Evolutionary conservation across 225 moss, liverwort and hornwort genomes (phyloP).

Genomic region (Pseudoscleropodium purum): DNA sequence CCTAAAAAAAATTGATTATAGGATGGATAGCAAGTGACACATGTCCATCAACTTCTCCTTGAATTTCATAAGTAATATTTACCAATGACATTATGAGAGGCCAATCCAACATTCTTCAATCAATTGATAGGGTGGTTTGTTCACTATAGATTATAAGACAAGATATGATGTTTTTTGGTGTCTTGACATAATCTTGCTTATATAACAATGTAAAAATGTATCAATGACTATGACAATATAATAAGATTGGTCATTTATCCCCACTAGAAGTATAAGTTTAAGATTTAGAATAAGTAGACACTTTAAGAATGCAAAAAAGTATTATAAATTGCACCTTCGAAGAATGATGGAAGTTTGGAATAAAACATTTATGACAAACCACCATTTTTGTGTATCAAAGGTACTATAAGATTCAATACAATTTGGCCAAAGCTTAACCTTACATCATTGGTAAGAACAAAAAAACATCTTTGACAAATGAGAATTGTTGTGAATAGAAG

Average conservation of each 20-base stretch:
- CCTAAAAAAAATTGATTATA: neutral
- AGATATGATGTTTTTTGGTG: neutral
- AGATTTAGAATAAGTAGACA: neutral
- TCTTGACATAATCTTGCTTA: neutral
- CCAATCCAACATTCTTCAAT: neutral
- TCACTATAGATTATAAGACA: neutral
- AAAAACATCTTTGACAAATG: accelerated
- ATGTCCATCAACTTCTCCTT: neutral
- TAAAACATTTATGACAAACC: neutral
- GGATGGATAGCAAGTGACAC: neutral
- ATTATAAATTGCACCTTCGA: neutral
- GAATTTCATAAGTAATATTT: neutral
- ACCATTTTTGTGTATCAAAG: neutral
- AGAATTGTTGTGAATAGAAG: neutral
- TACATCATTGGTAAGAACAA: accelerated
- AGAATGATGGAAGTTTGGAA: neutral
- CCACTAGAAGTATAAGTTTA: neutral
- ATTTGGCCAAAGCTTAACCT: neutral
- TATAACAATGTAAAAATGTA: no score
- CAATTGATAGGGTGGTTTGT: no score
- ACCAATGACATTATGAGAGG: neutral
- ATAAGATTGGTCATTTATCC: neutral
- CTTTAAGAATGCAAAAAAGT: neutral
- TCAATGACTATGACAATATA: neutral
- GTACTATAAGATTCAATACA: neutral